Percentiles rank a stretch among this genome's conserved stretches.
Evolutionary conservation across 305 asterid species (phyloP).

Genomic region (Fraxinus platypoda): DNA sequence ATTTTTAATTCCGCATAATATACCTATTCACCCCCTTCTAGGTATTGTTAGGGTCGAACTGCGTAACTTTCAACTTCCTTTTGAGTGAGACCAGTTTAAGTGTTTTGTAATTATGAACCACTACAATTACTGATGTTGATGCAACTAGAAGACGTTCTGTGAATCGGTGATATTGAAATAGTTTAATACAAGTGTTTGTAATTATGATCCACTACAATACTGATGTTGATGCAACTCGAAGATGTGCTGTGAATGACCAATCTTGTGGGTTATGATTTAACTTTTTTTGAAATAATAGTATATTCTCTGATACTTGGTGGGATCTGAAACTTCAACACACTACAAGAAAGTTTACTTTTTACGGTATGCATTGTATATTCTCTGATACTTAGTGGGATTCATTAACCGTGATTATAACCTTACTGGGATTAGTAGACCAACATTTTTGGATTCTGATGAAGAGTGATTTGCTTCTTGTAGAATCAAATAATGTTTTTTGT

Average conservation of each 20-base stretch:
- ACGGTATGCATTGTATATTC: no score
- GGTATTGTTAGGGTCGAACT: no score
- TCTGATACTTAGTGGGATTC: no score
- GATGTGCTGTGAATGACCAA: neutral
- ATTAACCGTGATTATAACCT: slow-evolving; percentile 15
- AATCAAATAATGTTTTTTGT: neutral
- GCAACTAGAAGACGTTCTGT: neutral
- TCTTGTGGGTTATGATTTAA: neutral
- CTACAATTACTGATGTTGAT: neutral
- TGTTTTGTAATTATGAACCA: neutral
- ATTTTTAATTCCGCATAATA: no score
- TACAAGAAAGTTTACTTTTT: no score
- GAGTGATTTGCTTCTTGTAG: neutral
- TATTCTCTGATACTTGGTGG: neutral
- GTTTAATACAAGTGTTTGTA: no score
- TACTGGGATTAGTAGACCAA: neutral
- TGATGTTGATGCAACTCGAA: neutral
- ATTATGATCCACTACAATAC: neutral
- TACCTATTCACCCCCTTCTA: no score
- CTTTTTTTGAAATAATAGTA: neutral
- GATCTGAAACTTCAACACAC: neutral
- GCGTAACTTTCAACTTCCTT: no score
- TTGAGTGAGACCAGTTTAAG: neutral
- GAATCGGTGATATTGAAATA: neutral
- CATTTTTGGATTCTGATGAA: neutral